Conservation (phyloP, 495 filamentous ascomycete species). For the Aspergillus haitiensis region DNA sequence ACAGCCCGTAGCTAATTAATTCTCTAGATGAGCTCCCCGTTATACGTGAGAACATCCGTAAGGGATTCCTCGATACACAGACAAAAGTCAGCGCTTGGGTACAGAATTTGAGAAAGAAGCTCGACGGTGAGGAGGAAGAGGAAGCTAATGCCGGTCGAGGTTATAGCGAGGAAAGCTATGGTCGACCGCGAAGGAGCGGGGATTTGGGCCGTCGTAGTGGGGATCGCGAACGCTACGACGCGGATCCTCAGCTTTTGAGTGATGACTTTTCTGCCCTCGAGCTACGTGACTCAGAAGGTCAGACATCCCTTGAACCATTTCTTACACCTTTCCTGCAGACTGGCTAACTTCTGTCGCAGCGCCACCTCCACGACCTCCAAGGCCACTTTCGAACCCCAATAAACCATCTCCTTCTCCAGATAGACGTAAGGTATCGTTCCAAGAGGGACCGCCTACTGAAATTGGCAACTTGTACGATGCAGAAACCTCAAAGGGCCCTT, state of each 20-base stretch:
- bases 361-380: slow-evolving; percentile 54
- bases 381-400: slow-evolving; percentile 74
- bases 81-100: slow-evolving; percentile 92
- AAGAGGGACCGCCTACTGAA: slow-evolving; percentile 71
- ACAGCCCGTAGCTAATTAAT: background rate
- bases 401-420: slow-evolving; percentile 60
- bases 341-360: slow-evolving; percentile 28
- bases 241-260: slow-evolving; percentile 84
- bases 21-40: slow-evolving; percentile 83
- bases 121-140: slow-evolving; percentile 79
- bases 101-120: slow-evolving; percentile 79
- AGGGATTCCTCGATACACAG: slow-evolving; percentile 95
- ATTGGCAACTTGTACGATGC: slow-evolving; percentile 73
- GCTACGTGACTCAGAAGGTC: slow-evolving; percentile 74
- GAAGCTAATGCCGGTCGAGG: slow-evolving; percentile 49
- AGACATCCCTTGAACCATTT: slow-evolving; percentile 22
- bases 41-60: slow-evolving; percentile 88
- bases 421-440: slow-evolving; percentile 75
- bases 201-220: slow-evolving; percentile 66
- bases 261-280: slow-evolving; percentile 92
- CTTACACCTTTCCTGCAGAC: background rate
- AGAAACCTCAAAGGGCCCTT: slow-evolving; percentile 47
- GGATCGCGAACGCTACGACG: slow-evolving; percentile 89
- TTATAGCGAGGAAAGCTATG: slow-evolving; percentile 44
- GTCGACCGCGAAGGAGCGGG: slow-evolving; percentile 53